Conservation (phyloP, 2,329 filamentous ascomycete species). For the Talaromyces sp. region DNA sequence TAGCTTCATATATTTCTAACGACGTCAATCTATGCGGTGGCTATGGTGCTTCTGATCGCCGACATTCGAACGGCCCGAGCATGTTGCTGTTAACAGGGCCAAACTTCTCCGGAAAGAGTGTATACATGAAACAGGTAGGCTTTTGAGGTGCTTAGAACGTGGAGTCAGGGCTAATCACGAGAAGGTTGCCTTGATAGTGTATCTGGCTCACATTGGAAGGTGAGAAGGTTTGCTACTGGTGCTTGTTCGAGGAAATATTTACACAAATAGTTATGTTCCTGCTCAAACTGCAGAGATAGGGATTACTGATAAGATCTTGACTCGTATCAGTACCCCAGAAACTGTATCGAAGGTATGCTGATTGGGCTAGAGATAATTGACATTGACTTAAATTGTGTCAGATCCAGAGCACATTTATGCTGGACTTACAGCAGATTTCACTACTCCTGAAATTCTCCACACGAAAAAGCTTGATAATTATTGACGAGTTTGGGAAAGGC, state of each 20-base stretch:
- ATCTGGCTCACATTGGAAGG: slow-evolving; percentile 81
- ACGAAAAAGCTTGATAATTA: slow-evolving; percentile 71
- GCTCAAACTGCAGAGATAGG: slow-evolving; percentile 73
- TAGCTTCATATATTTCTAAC: slow-evolving; percentile 79
- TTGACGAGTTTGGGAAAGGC: slow-evolving; percentile 85
- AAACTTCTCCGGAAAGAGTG: slow-evolving; percentile 94
- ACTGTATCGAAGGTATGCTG: slow-evolving; percentile 55
- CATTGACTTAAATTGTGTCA: slow-evolving; percentile 22
- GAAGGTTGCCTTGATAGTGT: slow-evolving; percentile 75
- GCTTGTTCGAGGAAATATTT: not conserved
- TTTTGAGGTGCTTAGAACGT: not conserved
- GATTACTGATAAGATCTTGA: slow-evolving; percentile 88
- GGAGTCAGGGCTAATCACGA: not conserved
- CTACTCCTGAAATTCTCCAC: slow-evolving; percentile 73
- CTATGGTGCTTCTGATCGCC: slow-evolving; percentile 44
- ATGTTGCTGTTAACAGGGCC: slow-evolving; percentile 84
- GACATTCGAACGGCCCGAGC: slow-evolving; percentile 49
- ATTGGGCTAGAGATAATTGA: not conserved
- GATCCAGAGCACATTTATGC: slow-evolving; percentile 67
- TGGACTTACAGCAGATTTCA: slow-evolving; percentile 82
- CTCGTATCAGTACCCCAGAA: slow-evolving; percentile 73
- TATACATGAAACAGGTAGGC: slow-evolving; percentile 80
- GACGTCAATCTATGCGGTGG: slow-evolving; percentile 61
- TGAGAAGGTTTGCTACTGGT: slow-evolving; percentile 21
- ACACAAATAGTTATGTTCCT: slow-evolving; percentile 69